Evolutionary conservation across 2,329 filamentous ascomycete species (phyloP).

Genomic region (Metarhizium anisopliae): DNA sequence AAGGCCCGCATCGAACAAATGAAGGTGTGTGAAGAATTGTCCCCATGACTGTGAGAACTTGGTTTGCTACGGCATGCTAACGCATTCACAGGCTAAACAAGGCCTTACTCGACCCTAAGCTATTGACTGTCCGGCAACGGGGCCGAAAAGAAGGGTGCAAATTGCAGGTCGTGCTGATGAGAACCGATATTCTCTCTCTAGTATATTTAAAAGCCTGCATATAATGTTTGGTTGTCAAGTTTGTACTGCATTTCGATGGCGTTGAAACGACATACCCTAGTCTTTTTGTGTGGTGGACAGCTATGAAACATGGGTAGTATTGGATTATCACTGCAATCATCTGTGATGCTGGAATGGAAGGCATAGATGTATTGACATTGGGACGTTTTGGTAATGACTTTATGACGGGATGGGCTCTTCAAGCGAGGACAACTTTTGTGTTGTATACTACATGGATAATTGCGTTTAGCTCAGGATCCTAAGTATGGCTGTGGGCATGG

Average conservation of each 20-base stretch:
- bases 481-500: neutral
- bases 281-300: slow-evolving; percentile 11
- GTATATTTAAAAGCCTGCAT: neutral
- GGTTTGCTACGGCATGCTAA: slow-evolving; percentile 1
- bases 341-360: neutral
- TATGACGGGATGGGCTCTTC: neutral
- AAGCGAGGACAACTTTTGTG: neutral
- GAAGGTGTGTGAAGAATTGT: slow-evolving; percentile 52
- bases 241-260: slow-evolving; percentile 23
- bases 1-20: slow-evolving; percentile 98
- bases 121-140: neutral
- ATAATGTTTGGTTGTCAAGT: slow-evolving; percentile 1
- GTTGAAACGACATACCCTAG: slow-evolving; percentile 24
- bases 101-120: slow-evolving; percentile 21
- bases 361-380: slow-evolving; percentile 2
- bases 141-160: neutral
- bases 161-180: slow-evolving; percentile 1
- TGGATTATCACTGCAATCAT: neutral
- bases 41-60: neutral
- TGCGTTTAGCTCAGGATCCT: neutral
- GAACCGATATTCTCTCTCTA: neutral
- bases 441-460: neutral
- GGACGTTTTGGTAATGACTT: neutral
- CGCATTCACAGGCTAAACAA: slow-evolving; percentile 16
- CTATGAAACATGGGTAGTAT: neutral